These are phyloP conservation scores for Rhynchospora tenuis DNA, from an alignment of 176 grass and related monocot species.

Conservation along the genomic window DNA sequence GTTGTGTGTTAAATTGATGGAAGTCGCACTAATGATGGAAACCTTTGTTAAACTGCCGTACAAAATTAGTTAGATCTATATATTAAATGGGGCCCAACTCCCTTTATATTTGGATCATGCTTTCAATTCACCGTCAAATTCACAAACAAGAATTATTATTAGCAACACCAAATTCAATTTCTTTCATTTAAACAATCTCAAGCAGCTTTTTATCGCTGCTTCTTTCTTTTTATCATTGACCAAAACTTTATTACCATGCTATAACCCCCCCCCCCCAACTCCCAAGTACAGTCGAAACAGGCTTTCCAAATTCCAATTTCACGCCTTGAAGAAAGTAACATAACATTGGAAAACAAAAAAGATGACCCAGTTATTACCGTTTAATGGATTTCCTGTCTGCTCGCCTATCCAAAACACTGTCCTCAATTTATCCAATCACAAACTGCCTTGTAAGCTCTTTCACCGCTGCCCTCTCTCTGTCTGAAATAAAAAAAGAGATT, in stretches of 20 bases:
- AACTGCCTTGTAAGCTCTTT: neutral
- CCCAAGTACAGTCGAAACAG: neutral
- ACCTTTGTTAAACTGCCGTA: neutral
- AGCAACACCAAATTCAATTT: neutral
- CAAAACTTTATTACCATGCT: slow-evolving; percentile 3
- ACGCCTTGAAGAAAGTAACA: neutral
- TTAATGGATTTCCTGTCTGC: neutral
- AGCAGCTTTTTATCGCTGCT: neutral
- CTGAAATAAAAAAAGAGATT: neutral
- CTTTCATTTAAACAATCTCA: neutral
- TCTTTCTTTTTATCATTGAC: neutral
- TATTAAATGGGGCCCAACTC: neutral
- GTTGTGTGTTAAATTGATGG: neutral
- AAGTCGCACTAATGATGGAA: neutral
- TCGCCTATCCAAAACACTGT: neutral
- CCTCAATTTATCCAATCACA: neutral
- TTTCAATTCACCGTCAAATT: neutral
- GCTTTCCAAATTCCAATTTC: neutral
- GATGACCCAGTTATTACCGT: neutral
- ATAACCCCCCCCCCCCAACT: neutral
- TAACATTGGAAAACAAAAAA: neutral
- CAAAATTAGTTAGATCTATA: slow-evolving; percentile 5
- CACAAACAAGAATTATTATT: neutral
- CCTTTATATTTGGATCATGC: slow-evolving; percentile 1
- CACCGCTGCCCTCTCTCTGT: neutral